Percentiles rank a stretch among this genome's conserved stretches.
These are phyloP conservation scores for Fremontodendron californicum DNA, from an alignment of 345 rosid species.

Conservation along the genomic window DNA sequence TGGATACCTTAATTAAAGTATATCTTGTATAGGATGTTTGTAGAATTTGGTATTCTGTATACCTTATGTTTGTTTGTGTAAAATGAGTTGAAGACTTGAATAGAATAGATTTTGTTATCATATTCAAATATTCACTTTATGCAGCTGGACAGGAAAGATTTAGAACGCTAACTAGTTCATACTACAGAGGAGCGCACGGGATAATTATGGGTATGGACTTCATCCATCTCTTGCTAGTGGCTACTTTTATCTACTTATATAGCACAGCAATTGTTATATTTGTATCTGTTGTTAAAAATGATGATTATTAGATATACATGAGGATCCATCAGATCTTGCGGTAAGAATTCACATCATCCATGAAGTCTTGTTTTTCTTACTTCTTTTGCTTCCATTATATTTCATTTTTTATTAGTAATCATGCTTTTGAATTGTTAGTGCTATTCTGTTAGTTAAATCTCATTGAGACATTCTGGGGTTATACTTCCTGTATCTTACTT, in stretches of 20 bases:
- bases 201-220: constrained; percentile 72
- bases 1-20: background rate
- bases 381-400: background rate
- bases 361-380: background rate
- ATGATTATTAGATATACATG: background rate
- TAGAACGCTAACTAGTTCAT: constrained; percentile 87
- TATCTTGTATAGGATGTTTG: background rate
- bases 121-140: constrained; percentile 9
- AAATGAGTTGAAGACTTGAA: background rate
- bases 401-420: background rate
- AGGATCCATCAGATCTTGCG: background rate
- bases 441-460: background rate
- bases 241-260: background rate
- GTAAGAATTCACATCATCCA: background rate
- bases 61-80: background rate
- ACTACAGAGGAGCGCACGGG: constrained; percentile 98
- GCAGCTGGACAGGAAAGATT: constrained; percentile 99
- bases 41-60: background rate
- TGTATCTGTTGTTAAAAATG: background rate
- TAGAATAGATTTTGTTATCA: background rate
- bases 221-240: background rate
- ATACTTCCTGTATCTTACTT: background rate
- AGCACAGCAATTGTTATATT: background rate
- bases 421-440: background rate
- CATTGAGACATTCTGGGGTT: background rate